Evolutionary conservation across 768 basidiomycete genomes (phyloP).

Genomic region (Xerocomellus intermedius): DNA sequence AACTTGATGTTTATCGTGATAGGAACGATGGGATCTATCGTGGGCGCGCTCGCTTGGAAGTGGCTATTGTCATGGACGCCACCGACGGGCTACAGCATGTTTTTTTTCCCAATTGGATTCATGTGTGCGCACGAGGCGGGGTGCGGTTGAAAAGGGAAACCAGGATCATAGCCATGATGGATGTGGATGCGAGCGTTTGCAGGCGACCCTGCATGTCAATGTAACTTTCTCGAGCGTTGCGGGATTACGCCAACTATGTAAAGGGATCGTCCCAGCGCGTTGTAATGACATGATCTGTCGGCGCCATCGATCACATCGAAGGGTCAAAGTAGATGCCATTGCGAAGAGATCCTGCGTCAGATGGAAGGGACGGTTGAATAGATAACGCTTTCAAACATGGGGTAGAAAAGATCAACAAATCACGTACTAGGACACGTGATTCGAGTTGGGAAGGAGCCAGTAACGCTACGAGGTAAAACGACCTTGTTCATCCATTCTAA

Average conservation of each 20-base stretch:
- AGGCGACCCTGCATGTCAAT: neutral
- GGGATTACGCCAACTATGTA: neutral
- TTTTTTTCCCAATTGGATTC: neutral
- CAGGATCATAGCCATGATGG: neutral
- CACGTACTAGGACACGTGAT: conserved; percentile 6
- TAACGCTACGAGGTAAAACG: neutral
- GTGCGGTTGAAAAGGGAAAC: neutral
- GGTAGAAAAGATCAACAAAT: neutral
- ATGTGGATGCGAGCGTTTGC: neutral
- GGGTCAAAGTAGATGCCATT: neutral
- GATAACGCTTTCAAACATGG: neutral
- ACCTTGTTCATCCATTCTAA: neutral
- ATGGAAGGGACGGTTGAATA: neutral
- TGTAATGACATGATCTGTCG: conserved; percentile 5
- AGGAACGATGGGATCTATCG: neutral
- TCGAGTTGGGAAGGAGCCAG: neutral
- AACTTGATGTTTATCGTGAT: neutral
- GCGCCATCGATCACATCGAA: conserved; percentile 2
- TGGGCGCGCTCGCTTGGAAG: neutral
- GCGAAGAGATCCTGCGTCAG: conserved; percentile 6
- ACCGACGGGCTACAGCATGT: neutral
- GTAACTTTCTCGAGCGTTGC: neutral
- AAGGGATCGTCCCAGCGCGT: neutral
- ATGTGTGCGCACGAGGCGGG: neutral
- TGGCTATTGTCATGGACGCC: neutral